phyloP scores from a whole-genome alignment of 2,329 filamentous ascomycete genomes.

The Colletotrichum gigasporum region DNA sequence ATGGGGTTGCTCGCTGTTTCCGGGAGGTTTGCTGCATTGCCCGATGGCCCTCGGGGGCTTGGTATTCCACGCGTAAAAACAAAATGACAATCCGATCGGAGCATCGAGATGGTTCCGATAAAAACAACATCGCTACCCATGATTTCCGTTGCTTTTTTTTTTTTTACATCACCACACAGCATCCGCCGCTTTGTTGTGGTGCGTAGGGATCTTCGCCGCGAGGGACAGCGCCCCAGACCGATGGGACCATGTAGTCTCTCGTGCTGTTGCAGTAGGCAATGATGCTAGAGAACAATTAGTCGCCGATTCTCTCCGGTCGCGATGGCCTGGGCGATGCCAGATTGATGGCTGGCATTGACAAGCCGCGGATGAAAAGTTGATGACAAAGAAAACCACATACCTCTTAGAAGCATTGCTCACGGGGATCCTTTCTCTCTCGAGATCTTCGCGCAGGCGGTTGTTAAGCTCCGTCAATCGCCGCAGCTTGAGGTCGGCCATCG shows the following conservation, averaged over 20 bases:
- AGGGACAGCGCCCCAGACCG: slow-evolving; percentile 93
- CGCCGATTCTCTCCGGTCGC: not conserved
- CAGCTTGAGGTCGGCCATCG: slow-evolving; percentile 98
- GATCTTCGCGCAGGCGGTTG: slow-evolving; percentile 92
- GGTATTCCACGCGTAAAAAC: slow-evolving; percentile 30
- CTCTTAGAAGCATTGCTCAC: slow-evolving; percentile 92
- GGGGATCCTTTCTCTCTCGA: slow-evolving; percentile 94
- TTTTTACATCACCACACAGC: slow-evolving; percentile 91
- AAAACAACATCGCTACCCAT: slow-evolving; percentile 13
- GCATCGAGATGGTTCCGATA: slow-evolving; percentile 1
- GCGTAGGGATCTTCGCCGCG: slow-evolving; percentile 98
- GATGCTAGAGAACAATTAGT: slow-evolving; percentile 67
- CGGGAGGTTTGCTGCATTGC: slow-evolving; percentile 14
- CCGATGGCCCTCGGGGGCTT: slow-evolving; percentile 21
- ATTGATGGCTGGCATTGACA: too few species aligned
- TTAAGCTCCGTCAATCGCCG: slow-evolving; percentile 96
- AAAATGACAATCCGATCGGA: slow-evolving; percentile 24
- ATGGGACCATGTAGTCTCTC: slow-evolving; percentile 98
- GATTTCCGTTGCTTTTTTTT: slow-evolving; percentile 28
- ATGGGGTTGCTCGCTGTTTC: slow-evolving; percentile 21
- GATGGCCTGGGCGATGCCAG: not conserved
- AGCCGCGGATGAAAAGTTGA: too few species aligned
- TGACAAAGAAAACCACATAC: too few species aligned
- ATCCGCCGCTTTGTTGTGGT: slow-evolving; percentile 90
- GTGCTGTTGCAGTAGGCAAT: slow-evolving; percentile 99